Base-by-base conservation (phyloP, 1,284 basidiomycete species). In the Coniferiporia sulphurascens region DNA sequence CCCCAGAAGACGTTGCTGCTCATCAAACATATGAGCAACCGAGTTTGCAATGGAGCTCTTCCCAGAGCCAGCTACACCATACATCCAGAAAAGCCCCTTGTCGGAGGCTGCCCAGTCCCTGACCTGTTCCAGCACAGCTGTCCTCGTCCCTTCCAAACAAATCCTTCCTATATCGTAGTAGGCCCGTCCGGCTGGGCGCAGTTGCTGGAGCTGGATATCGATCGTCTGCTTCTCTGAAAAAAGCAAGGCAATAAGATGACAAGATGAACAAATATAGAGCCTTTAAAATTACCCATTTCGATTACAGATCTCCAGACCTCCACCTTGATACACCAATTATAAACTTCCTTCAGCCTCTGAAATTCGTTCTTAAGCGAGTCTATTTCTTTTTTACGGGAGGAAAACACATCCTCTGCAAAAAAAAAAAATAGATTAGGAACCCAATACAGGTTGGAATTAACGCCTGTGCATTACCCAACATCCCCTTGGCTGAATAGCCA, bases 11-110 rank as follows among this genome's bases (percentile, higher is more conserved):
- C 66, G 65, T 9, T 65, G 64, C 2, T 66, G 60, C 0, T 71
- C 62, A 17, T 68, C 63, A 41, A 68, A 68, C 27, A 69, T 58
- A 49, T 69, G 64, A 52, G 70, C 70, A 4, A 71, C 59, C 0
- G 72, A 70, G 0, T 66, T 71, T 4, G 71, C 59, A 19, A 72
- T 65, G 0, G 73, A 65, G 36, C 69, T 72, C 62, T 72, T 72
- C 8, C 73, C 71, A 5, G 27, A 27, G 27, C 27, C 27, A 27
- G 27, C 27, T 5, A 27, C 27, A 27, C 27, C 27, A 5, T 70
- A 63, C 17, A 72, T 46, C 72, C 71, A 73, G 32, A 71, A 72
- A 5, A 74, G 52, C 15, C 63, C 70, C 8, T 48, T 27, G n/a
- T 51, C 35, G 8, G 43, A 50, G 12, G 13, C n/a, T 6, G 38